Conservation (phyloP, 129 eudicot genomes). For the Ambrosia trifida region DNA sequence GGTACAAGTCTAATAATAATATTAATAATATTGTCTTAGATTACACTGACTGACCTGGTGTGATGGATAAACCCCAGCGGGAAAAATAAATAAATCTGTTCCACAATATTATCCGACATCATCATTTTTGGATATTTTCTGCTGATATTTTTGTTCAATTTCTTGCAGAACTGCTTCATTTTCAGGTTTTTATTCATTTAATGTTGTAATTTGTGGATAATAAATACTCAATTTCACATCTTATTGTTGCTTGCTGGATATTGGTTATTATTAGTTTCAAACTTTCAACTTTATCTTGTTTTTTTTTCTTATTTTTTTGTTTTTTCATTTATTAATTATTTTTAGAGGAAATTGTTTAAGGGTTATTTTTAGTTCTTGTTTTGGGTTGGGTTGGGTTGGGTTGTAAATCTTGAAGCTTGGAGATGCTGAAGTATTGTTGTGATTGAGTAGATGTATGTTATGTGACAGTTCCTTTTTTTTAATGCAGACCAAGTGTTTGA, state of each 20-base stretch:
- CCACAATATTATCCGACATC: slow-evolving; percentile 26
- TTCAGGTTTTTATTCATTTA: slow-evolving; percentile 17
- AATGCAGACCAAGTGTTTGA: slow-evolving; percentile 22
- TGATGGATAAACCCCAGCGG: slow-evolving; percentile 32
- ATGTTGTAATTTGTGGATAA: background rate
- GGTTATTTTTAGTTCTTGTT: background rate
- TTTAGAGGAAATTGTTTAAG: background rate
- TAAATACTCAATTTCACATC: slow-evolving; percentile 11
- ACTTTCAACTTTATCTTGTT: background rate
- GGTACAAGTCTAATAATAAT: no score
- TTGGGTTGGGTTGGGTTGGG: slow-evolving; percentile 20
- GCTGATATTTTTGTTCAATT: background rate
- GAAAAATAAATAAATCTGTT: slow-evolving; percentile 34
- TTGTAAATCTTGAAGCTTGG: slow-evolving; percentile 12
- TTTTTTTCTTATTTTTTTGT: background rate
- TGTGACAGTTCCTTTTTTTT: background rate
- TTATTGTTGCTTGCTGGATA: background rate
- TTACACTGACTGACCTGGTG: no score
- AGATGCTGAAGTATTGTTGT: background rate
- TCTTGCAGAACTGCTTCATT: background rate
- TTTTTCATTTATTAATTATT: background rate
- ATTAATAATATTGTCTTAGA: no score
- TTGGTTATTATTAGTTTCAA: slow-evolving; percentile 6
- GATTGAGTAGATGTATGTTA: background rate
- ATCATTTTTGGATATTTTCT: background rate